Conservation (phyloP, 257 asterid species). For the Salvia splendens region DNA sequence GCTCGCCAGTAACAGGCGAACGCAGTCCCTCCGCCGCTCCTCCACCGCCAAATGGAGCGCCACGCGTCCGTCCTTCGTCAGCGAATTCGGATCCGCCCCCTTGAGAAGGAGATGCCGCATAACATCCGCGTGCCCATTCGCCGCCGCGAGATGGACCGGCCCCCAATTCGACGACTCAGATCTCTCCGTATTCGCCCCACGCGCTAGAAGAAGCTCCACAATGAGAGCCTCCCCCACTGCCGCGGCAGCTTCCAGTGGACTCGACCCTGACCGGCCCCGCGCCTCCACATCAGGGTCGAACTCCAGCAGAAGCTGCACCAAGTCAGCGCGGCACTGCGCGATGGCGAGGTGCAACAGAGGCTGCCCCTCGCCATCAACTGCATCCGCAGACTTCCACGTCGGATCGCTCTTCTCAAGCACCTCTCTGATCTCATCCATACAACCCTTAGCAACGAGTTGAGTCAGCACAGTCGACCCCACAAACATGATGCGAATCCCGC, state of each 20-base stretch:
- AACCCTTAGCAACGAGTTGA: slow-evolving; percentile 47
- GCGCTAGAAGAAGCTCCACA: slow-evolving; percentile 67
- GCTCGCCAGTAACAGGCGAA: slow-evolving; percentile 50
- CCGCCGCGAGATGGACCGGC: slow-evolving; percentile 62
- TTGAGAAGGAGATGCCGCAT: slow-evolving; percentile 59
- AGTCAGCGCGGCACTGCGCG: slow-evolving; percentile 61
- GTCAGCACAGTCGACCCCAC: slow-evolving; percentile 57
- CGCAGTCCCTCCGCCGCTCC: slow-evolving; percentile 69
- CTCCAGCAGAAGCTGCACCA: slow-evolving; percentile 71
- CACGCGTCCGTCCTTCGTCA: slow-evolving; percentile 60
- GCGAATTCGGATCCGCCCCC: slow-evolving; percentile 57
- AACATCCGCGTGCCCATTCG: slow-evolving; percentile 61
- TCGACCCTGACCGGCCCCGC: slow-evolving; percentile 48
- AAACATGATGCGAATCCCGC: slow-evolving; percentile 66
- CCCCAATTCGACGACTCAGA: slow-evolving; percentile 61
- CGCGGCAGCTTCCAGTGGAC: slow-evolving; percentile 77
- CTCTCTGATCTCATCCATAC: slow-evolving; percentile 74
- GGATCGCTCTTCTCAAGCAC: slow-evolving; percentile 64
- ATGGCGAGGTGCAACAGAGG: slow-evolving; percentile 68
- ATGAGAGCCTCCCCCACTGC: slow-evolving; percentile 64
- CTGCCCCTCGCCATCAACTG: slow-evolving; percentile 58
- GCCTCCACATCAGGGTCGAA: slow-evolving; percentile 60
- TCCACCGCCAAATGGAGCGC: slow-evolving; percentile 73
- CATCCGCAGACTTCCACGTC: slow-evolving; percentile 51
- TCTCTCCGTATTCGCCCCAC: slow-evolving; percentile 51